These are phyloP conservation scores for Fusarium drepaniforme DNA, from an alignment of 2,329 filamentous ascomycete genomes.

Conservation along the genomic window DNA sequence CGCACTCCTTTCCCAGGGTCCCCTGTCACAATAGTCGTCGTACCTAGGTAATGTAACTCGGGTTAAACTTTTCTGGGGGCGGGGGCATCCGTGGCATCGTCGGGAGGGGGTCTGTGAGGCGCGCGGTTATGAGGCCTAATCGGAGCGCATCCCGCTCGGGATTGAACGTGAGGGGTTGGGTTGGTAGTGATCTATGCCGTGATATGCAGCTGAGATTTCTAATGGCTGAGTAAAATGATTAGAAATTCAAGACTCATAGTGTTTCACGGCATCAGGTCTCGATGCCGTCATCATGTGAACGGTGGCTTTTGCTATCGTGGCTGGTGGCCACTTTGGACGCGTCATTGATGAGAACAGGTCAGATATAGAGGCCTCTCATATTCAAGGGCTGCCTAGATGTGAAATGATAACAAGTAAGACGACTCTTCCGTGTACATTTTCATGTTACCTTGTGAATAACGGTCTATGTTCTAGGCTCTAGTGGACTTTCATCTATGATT, in stretches of 20 bases:
- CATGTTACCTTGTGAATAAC: too few relatives aligned
- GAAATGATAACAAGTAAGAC: too few relatives aligned
- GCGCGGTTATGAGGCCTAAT: not conserved
- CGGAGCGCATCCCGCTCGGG: not conserved
- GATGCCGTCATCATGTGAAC: too few relatives aligned
- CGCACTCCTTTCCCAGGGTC: not conserved
- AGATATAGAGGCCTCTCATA: too few relatives aligned
- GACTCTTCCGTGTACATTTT: too few relatives aligned
- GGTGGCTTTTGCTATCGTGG: too few relatives aligned
- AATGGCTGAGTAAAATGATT: not conserved
- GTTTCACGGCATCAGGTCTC: too few relatives aligned
- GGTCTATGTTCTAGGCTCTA: not conserved
- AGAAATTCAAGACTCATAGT: not conserved
- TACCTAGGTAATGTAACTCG: not conserved
- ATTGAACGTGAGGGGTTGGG: not conserved
- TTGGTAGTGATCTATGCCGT: not conserved
- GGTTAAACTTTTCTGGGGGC: not conserved
- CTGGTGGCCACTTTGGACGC: too few relatives aligned
- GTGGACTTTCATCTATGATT: not conserved
- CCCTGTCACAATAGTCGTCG: not conserved
- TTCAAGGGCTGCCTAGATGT: too few relatives aligned
- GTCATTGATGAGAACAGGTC: too few relatives aligned
- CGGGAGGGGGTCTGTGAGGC: not conserved
- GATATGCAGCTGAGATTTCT: not conserved
- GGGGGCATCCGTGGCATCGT: not conserved